Conservation (phyloP, 306 rosid species). For the Elaeagnus macrophylla region DNA sequence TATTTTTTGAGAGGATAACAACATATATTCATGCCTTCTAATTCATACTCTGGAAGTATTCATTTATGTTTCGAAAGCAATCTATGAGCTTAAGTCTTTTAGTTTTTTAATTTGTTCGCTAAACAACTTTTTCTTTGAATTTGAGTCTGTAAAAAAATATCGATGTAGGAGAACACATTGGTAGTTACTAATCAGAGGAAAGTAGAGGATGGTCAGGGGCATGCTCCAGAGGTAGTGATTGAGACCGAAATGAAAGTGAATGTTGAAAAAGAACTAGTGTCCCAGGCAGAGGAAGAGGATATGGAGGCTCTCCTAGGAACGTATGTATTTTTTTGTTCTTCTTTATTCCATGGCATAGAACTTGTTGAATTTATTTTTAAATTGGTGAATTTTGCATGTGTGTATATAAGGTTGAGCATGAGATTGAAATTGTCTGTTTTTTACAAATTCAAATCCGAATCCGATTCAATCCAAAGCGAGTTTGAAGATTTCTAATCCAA, state of each 20-base stretch:
- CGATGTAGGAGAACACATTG: constrained; percentile 66
- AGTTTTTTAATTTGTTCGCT: neutral
- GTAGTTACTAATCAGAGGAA: constrained; percentile 38
- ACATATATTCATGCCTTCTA: too few relatives aligned
- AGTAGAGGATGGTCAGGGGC: constrained; percentile 29
- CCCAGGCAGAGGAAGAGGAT: constrained; percentile 98
- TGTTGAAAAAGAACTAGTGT: constrained; percentile 93
- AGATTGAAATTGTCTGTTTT: too few relatives aligned
- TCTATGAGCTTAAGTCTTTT: neutral
- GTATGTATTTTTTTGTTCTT: constrained; percentile 36
- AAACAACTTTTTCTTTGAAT: constrained; percentile 1
- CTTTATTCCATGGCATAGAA: neutral
- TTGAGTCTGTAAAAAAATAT: neutral
- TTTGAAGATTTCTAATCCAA: too few relatives aligned
- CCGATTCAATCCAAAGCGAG: too few relatives aligned
- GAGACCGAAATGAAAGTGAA: constrained; percentile 69
- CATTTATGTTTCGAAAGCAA: neutral
- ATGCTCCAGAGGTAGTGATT: constrained; percentile 39
- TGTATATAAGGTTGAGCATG: too few relatives aligned
- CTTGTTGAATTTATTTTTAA: constrained; percentile 4
- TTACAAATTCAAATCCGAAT: too few relatives aligned
- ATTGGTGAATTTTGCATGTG: constrained; percentile 1
- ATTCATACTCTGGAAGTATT: too few relatives aligned
- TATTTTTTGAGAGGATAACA: too few relatives aligned
- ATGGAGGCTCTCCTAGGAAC: constrained; percentile 94